A percentile compares a stretch with the other conserved stretches of the same genome.
Conservation (phyloP, 2,329 filamentous ascomycete genomes). For the Zopfia rhizophila region DNA sequence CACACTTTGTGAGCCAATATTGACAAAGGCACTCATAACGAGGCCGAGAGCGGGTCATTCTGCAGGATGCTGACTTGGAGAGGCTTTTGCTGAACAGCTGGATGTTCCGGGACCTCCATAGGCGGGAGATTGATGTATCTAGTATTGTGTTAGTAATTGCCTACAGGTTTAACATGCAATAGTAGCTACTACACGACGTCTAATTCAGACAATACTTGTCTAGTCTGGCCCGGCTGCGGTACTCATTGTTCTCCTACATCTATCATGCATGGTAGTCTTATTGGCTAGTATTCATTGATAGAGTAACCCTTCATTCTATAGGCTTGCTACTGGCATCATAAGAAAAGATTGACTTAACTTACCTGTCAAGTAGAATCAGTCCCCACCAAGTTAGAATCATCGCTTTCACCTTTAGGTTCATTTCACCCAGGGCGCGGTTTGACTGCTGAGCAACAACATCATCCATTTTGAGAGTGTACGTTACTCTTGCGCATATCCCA, state of each 20-base stretch:
- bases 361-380: constrained; percentile 18
- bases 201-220: too few species aligned
- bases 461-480: constrained; percentile 21
- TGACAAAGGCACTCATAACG: constrained; percentile 8
- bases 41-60: not conserved
- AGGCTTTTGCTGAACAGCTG: constrained; percentile 9
- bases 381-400: constrained; percentile 18
- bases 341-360: constrained; percentile 13
- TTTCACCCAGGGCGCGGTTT: constrained; percentile 5
- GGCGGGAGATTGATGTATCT: constrained; percentile 31
- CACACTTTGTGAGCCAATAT: constrained; percentile 3
- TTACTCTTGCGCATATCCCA: constrained; percentile 23
- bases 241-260: too few species aligned
- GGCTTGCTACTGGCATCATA: too few species aligned
- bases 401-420: constrained; percentile 19
- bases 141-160: not conserved
- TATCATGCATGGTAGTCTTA: too few species aligned
- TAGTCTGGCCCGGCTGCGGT: too few species aligned
- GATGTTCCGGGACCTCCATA: constrained; percentile 15
- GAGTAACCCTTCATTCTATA: too few species aligned
- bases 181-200: too few species aligned
- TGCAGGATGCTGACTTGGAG: not conserved
- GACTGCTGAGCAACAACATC: constrained; percentile 11
- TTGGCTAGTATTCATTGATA: too few species aligned
- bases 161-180: too few species aligned